Evolutionary conservation across 441 rosid species (phyloP), one percentile per base, ranked within the genome.

Genomic region (Erysimum pusillum): DNA sequence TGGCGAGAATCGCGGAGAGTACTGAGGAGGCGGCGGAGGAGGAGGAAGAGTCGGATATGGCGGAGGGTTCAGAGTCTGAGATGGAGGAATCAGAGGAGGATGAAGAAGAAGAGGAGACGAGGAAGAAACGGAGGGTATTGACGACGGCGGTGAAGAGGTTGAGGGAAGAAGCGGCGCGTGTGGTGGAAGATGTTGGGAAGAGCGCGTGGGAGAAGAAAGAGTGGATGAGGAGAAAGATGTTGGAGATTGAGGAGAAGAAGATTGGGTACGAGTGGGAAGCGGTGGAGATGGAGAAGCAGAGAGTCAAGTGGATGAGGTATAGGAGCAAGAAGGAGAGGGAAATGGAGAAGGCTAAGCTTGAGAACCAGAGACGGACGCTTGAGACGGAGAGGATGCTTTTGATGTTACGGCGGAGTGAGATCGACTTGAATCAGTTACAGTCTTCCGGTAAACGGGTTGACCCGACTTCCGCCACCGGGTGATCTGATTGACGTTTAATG

Each of bases 171-270:
- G 57, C 80, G 49, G 46, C 11, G 63, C 67, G 81, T 7, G 79
- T 90, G 46, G 42, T 78, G 7, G 88, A 88, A 69, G 99, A 96
- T n/a, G 77, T 68, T 9, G 69, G 81, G 22, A 91, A 80, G 82
- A 90, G 87, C 67, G 77, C 73, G 38, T 82, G 88, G 97, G 99
- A 93, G 85, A 95, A 95, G 97, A 89, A 83, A 81, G 97, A 95
- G 15, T 93, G 94, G 95, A 68, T 91, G 82, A 91, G 59, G 81
- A 59, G 68, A 69, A 93, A 79, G 73, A 15, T 83, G 44, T 13
- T 88, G 81, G 88, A 88, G 78, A 17, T 93, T 14, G 97, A 96
- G 67, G 94, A 93, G 79, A 86, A 83, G 79, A 88, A 83, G 74
- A 81, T 93, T 39, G 85, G 78, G 73, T 89, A 86, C 65, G 90